phyloP scores from a whole-genome alignment of 306 rosid genomes.

The Luffa acutangula region DNA sequence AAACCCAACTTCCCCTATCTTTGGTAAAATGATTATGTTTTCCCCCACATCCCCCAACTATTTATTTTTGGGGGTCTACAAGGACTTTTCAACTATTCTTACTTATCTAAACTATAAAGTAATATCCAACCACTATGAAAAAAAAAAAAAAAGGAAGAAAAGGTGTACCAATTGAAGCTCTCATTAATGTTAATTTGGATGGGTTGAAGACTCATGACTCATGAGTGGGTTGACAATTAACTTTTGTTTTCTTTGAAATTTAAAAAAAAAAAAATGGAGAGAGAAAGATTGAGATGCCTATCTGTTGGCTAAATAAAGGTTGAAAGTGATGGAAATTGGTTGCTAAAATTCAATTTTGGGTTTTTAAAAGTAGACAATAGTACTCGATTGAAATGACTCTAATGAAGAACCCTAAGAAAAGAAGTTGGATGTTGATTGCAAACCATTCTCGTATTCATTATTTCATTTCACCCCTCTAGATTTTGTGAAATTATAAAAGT shows the following conservation, averaged over 20 bases:
- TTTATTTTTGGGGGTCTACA: neutral
- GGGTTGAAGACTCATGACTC: neutral
- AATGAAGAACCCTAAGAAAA: neutral
- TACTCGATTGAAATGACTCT: neutral
- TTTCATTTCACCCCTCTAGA: neutral
- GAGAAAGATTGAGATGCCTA: neutral
- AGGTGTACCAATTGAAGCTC: neutral
- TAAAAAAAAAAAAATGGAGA: neutral
- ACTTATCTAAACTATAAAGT: neutral
- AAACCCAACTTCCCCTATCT: neutral
- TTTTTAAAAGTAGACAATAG: neutral
- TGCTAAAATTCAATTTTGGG: neutral
- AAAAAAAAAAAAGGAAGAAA: neutral
- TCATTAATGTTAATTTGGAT: neutral
- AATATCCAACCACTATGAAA: neutral
- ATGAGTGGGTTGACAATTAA: slow-evolving; percentile 1
- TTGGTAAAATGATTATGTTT: slow-evolving; percentile 5
- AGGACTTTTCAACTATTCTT: neutral
- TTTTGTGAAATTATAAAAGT: neutral
- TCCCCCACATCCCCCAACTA: neutral
- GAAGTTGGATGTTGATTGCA: neutral
- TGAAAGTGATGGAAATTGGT: neutral
- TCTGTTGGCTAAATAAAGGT: neutral
- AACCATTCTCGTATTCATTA: neutral
- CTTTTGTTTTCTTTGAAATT: neutral